Conservation (phyloP, 352 stramenopile species). For the Phytopythium chamaehyphon region DNA sequence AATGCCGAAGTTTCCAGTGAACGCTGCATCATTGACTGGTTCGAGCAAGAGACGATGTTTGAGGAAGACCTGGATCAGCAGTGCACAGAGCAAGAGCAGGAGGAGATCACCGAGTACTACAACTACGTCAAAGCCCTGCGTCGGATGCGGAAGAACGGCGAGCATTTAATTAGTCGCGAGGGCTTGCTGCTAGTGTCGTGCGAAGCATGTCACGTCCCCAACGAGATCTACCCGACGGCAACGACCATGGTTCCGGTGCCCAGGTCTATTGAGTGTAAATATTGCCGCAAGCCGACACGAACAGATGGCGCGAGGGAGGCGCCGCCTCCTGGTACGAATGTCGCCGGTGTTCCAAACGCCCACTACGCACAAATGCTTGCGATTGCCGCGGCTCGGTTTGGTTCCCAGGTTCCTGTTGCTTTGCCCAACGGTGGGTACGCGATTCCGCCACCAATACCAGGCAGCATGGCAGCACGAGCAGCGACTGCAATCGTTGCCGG, state of each 20-base stretch:
- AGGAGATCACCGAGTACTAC: constrained; percentile 71
- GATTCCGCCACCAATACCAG: not conserved
- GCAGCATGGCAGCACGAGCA: not conserved
- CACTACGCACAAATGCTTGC: not conserved
- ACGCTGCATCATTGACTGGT: constrained; percentile 75
- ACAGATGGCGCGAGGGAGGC: constrained; percentile 34
- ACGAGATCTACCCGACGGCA: constrained; percentile 59
- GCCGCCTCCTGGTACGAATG: constrained; percentile 1
- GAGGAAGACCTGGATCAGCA: constrained; percentile 84
- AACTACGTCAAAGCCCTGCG: constrained; percentile 69
- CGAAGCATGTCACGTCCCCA: constrained; percentile 43
- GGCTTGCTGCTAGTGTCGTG: constrained; percentile 51
- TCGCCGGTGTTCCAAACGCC: not conserved
- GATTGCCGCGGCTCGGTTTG: not conserved
- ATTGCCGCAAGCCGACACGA: constrained; percentile 42
- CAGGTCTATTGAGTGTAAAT: constrained; percentile 58
- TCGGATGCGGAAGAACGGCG: constrained; percentile 27
- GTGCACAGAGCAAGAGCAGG: constrained; percentile 60
- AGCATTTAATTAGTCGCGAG: constrained; percentile 37
- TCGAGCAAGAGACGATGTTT: constrained; percentile 89
- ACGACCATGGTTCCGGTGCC: constrained; percentile 58
- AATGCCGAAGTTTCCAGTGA: constrained; percentile 1
- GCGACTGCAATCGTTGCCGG: constrained; percentile 7
- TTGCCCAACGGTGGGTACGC: constrained; percentile 1
- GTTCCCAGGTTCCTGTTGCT: not conserved